phyloP scores from a whole-genome alignment of 768 basidiomycete species.

The Boletus speciosus region DNA sequence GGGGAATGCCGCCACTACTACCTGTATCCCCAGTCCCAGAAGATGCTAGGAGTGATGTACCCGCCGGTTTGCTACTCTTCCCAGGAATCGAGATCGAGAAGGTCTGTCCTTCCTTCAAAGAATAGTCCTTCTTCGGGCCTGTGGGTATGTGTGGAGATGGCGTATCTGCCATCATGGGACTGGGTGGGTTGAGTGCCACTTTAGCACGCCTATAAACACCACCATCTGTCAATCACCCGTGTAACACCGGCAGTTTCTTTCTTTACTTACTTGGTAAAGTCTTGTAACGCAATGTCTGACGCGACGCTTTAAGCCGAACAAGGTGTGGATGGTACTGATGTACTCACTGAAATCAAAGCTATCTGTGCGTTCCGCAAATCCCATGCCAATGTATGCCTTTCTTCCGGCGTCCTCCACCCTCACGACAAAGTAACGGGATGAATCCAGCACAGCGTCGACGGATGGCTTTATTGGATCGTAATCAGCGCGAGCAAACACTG shows the following conservation, averaged over 20 bases:
- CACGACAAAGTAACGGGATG: constrained; percentile 92
- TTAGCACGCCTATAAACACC: constrained; percentile 49
- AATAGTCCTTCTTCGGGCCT: constrained; percentile 91
- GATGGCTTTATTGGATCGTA: constrained; percentile 77
- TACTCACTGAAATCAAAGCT: constrained; percentile 89
- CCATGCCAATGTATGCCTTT: constrained; percentile 92
- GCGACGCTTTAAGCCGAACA: constrained; percentile 6
- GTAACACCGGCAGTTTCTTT: background rate
- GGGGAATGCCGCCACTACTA: constrained; percentile 47
- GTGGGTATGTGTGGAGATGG: constrained; percentile 67
- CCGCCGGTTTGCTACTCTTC: constrained; percentile 43
- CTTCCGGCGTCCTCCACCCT: constrained; percentile 84
- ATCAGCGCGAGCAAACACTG: constrained; percentile 84
- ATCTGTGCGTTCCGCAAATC: constrained; percentile 83
- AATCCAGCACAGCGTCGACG: constrained; percentile 95
- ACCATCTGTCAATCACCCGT: background rate
- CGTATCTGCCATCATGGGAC: constrained; percentile 36
- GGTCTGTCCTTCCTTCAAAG: constrained; percentile 91
- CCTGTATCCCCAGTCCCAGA: constrained; percentile 24
- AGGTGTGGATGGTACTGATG: background rate
- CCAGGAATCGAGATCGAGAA: constrained; percentile 91
- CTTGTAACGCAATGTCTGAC: constrained; percentile 79
- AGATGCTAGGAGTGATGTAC: constrained; percentile 38
- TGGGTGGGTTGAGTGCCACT: constrained; percentile 55
- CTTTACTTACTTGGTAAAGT: constrained; percentile 68